A percentile compares a stretch with the other conserved stretches of the same genome.
phyloP scores from a whole-genome alignment of 306 rosid genomes.

The Cyamopsis tetragonoloba region DNA sequence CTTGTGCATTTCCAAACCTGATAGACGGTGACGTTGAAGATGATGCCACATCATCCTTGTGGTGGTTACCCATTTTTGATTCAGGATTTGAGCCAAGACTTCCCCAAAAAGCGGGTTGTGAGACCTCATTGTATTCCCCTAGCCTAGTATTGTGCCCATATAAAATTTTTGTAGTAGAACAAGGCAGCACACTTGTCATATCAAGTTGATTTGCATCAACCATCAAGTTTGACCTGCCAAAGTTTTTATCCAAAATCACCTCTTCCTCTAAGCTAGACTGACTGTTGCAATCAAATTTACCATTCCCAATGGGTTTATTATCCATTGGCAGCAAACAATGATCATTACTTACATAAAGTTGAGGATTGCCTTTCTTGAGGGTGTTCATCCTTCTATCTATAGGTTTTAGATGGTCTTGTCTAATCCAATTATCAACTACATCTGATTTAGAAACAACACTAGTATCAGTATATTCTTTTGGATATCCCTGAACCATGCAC shows the following conservation, averaged over 20 bases:
- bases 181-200: conserved; percentile 31
- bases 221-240: conserved; percentile 32
- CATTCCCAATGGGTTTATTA: conserved; percentile 36
- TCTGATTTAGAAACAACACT: conserved; percentile 40
- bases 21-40: conserved; percentile 38
- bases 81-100: conserved; percentile 43
- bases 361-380: conserved; percentile 36
- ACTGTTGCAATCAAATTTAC: conserved; percentile 31
- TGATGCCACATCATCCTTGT: conserved; percentile 27
- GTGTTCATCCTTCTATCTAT: conserved; percentile 52
- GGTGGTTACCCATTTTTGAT: conserved; percentile 36
- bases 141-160: conserved; percentile 32
- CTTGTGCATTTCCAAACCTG: conserved; percentile 48
- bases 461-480: conserved; percentile 34
- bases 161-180: conserved; percentile 41
- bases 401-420: conserved; percentile 46
- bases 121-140: conserved; percentile 48
- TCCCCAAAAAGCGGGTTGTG: conserved; percentile 49
- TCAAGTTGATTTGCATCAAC: conserved; percentile 28
- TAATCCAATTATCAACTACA: conserved; percentile 32
- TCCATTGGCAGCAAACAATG: conserved; percentile 31
- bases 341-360: conserved; percentile 36
- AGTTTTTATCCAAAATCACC: conserved; percentile 40
- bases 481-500: conserved; percentile 37
- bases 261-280: conserved; percentile 35